Evolutionary conservation across 305 asterid species (phyloP), one percentile per base, ranked within the genome.

Genomic region (Plantago lanceolata): DNA sequence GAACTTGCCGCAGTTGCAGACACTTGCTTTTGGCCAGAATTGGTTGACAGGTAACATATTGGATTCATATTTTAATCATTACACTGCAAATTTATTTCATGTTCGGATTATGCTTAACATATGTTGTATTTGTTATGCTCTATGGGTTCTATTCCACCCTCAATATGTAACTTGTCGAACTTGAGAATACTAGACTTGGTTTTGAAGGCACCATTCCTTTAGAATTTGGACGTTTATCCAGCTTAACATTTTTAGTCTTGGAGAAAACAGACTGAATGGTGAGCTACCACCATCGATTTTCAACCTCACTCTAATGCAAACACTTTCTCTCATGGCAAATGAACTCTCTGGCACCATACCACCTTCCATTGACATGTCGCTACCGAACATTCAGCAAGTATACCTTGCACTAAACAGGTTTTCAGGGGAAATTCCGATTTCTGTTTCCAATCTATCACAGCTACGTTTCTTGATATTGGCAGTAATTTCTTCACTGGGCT

Each of bases 401-500:
- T 11, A 13, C 55, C 35, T 73, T 33, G n/a, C 7, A 0, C 0
- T 0, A 0, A 68, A 73, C 48, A 24, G 6, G 4, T 73, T 73
- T 61, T 16, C 43, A 2, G 78, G 75, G 24, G 11, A 55, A 4
- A 16, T 65, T 2, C 69, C 62, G 2, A 14, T 15, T 24, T 20
- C 47, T 13, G 8, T 65, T 14, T 20, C 24, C 15, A 54, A 65
- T 24, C 13, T 65, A 17, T 51, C 52, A 0, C 21, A n/a, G 3
- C 59, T 73, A 17, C 8, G 1, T 7, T 0, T 28, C 0, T n/a
- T 72, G 3, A 35, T 19, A 19, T 73, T 12, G 2, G 0, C 33
- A 0, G 0, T 8, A 72, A 72, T 53, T 73, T 58, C 0, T 63
- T 73, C 9, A 62, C 13, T n/a, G 77, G 77, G 17, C 19, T 18